Evolutionary conservation across 2,329 filamentous ascomycete species (phyloP).

Genomic region (Tolypocladium ovalisporum): DNA sequence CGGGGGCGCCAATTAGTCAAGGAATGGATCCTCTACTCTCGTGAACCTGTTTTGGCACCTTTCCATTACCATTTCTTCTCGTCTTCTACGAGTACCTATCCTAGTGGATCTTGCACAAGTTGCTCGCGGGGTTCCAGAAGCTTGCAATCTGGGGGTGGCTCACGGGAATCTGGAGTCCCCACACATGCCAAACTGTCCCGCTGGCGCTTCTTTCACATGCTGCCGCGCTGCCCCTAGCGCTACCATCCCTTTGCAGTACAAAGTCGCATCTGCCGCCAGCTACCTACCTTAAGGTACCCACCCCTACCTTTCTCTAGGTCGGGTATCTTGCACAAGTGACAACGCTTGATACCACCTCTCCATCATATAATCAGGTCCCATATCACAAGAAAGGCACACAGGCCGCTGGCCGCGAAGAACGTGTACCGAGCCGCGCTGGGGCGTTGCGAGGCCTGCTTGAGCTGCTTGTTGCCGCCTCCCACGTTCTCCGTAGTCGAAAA

Average conservation of each 20-base stretch:
- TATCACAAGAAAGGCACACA: constrained; percentile 63
- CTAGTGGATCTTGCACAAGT: neutral
- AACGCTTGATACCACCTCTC: neutral
- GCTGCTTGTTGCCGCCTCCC: constrained; percentile 77
- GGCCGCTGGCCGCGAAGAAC: constrained; percentile 67
- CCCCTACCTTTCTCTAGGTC: neutral
- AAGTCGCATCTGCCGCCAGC: neutral
- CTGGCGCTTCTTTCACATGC: constrained; percentile 1
- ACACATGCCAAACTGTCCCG: constrained; percentile 3
- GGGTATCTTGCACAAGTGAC: neutral
- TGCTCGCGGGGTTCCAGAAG: neutral
- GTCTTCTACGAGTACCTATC: neutral
- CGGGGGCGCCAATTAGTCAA: constrained; percentile 1
- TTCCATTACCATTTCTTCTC: neutral
- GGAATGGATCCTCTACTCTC: neutral
- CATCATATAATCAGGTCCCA: constrained; percentile 61
- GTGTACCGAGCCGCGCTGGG: constrained; percentile 65
- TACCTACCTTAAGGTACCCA: neutral
- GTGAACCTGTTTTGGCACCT: neutral
- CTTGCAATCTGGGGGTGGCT: constrained; percentile 1
- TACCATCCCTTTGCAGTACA: neutral
- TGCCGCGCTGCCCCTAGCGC: neutral
- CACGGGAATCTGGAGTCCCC: constrained; percentile 1
- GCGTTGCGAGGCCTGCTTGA: constrained; percentile 69
- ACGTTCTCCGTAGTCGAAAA: constrained; percentile 76